Evolutionary conservation across 345 rosid genomes (phyloP).

Genomic region (Limnanthes douglasii): DNA sequence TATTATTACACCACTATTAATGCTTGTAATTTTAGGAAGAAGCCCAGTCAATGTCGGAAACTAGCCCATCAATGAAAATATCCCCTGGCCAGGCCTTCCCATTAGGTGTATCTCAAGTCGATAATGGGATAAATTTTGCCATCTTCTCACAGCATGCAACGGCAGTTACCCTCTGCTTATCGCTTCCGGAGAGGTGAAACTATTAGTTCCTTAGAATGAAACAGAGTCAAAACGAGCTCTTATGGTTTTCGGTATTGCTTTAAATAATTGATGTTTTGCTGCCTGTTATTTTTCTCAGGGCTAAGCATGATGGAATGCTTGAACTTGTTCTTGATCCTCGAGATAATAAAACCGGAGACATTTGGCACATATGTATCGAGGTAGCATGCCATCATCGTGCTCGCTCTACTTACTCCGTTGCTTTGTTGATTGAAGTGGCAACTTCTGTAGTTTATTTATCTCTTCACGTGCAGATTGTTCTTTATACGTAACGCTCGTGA

Average conservation of each 20-base stretch:
- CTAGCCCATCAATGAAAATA: slow-evolving; percentile 19
- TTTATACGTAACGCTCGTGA: no score
- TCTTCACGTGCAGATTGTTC: no score
- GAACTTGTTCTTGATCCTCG: slow-evolving; percentile 62
- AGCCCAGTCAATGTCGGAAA: slow-evolving; percentile 23
- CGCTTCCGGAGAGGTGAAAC: slow-evolving; percentile 46
- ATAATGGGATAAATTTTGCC: slow-evolving; percentile 72
- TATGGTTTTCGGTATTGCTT: not conserved
- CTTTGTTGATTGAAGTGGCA: slow-evolving; percentile 1
- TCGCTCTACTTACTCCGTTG: not conserved
- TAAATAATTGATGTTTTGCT: not conserved
- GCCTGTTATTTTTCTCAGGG: slow-evolving; percentile 16
- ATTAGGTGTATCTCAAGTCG: slow-evolving; percentile 64
- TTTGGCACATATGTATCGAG: slow-evolving; percentile 81
- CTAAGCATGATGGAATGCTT: slow-evolving; percentile 26
- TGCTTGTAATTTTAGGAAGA: slow-evolving; percentile 29
- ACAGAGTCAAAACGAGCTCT: not conserved
- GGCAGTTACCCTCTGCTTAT: slow-evolving; percentile 65
- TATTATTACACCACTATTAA: not conserved
- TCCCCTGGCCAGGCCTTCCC: slow-evolving; percentile 71
- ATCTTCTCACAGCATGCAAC: slow-evolving; percentile 76
- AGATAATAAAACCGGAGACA: slow-evolving; percentile 69
- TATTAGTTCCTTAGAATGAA: not conserved
- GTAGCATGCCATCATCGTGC: slow-evolving; percentile 19
- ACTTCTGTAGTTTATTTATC: no score